Conservation (phyloP, 2,329 filamentous ascomycete genomes). For the Neonectria neomacrospora region DNA sequence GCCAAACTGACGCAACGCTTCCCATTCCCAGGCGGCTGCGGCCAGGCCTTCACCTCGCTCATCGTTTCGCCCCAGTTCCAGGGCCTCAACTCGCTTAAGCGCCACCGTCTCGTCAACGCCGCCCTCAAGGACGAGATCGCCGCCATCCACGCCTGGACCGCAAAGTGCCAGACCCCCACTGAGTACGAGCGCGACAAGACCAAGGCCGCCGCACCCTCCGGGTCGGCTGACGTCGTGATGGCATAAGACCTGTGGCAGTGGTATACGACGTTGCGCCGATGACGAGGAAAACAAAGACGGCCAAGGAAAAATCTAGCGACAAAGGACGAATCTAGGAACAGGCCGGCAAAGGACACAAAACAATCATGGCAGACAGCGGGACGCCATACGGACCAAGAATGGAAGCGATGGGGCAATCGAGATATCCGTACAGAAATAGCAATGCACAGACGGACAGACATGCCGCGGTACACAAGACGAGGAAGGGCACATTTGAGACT, state of each 20-base stretch:
- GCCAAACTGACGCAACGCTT: constrained; percentile 23
- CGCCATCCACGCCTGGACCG: constrained; percentile 93
- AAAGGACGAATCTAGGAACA: too few species aligned
- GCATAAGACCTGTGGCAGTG: constrained; percentile 8
- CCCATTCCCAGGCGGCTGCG: constrained; percentile 64
- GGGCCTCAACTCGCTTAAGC: constrained; percentile 80
- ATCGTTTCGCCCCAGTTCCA: constrained; percentile 75
- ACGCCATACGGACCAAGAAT: neutral
- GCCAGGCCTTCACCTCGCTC: constrained; percentile 68
- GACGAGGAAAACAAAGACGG: neutral
- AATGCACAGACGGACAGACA: constrained; percentile 12
- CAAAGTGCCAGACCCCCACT: constrained; percentile 90
- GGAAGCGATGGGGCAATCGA: constrained; percentile 1
- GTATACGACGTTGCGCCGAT: neutral
- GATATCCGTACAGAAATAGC: constrained; percentile 29
- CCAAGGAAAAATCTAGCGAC: too few species aligned
- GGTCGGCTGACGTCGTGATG: constrained; percentile 25
- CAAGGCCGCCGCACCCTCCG: constrained; percentile 17
- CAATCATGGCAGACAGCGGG: neutral
- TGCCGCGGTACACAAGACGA: constrained; percentile 33
- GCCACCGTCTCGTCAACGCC: constrained; percentile 87
- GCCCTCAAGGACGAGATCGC: constrained; percentile 89
- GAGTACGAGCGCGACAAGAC: constrained; percentile 79
- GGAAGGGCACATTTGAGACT: constrained; percentile 22
- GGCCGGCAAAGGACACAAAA: neutral